Base-by-base conservation (phyloP, 805 yeast genomes). In the Priceomyces melissophilus region DNA sequence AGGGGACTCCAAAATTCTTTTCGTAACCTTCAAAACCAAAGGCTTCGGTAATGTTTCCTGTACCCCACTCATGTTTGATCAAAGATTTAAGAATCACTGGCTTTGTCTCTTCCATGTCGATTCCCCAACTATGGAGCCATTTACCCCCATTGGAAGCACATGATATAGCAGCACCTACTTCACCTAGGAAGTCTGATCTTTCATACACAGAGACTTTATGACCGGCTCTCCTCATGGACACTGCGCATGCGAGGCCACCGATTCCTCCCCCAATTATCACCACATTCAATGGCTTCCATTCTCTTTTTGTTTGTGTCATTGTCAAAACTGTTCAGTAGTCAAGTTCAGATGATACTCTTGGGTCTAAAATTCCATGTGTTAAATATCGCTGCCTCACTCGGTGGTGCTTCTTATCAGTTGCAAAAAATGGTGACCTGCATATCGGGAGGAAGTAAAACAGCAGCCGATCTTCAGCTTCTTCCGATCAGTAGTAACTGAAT, bases 71-170 rank as follows among this genome's bases (percentile, higher is more conserved):
- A 12, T 52, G 50, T 35, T 50, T 52, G 38, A 58, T 55, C 40
- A 58, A 38, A 25, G 45, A 44, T 38, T 52, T 50, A 27, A 55
- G 37, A 35, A 57, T 54, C 9, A 57, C 57, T 1, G 62, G 61
- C 30, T 46, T 48, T 3, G 57, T 49, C 26, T 50, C 52, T 15
- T 39, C 32, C 5, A 54, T 43, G 29, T 55, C 55, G 7, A 59
- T 49, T 1, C 51, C 64, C 53, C 60, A 49, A 25, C 55, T 60
- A 26, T 52, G 48, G 31, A 59, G 41, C 46, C 55, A 47, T 14
- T 45, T 42, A 2, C 63, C 61, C 5, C 63, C 63, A 37, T 59
- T 59, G 11, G 61, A 55, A 30, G 64, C 63, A 47, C 55, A 55
- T 3, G 58, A 54, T 23, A 59, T 44, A 9, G 62, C 53, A 23